Evolutionary conservation across 176 grass and related monocot species (phyloP), one percentile per base, ranked within the genome.

Genomic region (Ananas comosus): DNA sequence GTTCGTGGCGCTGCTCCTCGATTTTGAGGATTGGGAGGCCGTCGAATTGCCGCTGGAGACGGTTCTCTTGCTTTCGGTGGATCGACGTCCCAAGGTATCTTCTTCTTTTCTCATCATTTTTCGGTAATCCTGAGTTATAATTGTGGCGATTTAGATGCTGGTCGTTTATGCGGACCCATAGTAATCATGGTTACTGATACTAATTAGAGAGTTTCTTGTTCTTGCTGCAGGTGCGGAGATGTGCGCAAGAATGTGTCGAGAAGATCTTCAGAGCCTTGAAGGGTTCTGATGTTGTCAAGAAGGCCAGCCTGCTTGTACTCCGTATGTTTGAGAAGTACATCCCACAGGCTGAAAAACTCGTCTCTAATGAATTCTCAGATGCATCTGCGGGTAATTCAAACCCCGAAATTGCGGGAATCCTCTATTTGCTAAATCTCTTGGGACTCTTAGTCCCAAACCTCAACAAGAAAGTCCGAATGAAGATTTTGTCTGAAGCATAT

Each of bases 1-100:
- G 47, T 72, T 81, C 21, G n/a, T 97, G 77, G 75, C 66, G 48
- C 74, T 92, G 64, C 81, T 64, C 66, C 67, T 91, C 10, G 93
- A 97, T 22, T 79, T 79, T 12, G 70, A 72, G 9, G 81, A 92
- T 67, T 92, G 88, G 86, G 68, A 18, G 11, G 67, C 76, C 14
- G 49, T 89, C 25, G 64, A 83, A 22, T 71, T 67, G 42, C 84
- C 86, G 69, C 68, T 96, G 27, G 79, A 90, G 64, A 83, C 82
- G 51, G 81, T 96, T 57, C 74, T 92, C 4, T 51, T 50, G 25
- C 81, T 85, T 49, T 85, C 86, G 2, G 67, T 92, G 17, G 84
- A 92, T 54, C 80, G 84, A 51, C 79, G 89, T 2, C 83, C 93
- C 47, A 96, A 96, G 93, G 93, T 92, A 88, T 65, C 13, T n/a